Evolutionary conservation across 2,329 filamentous ascomycete species (phyloP), one percentile per base, ranked within the genome.

Genomic region (Cryphonectria radicalis): DNA sequence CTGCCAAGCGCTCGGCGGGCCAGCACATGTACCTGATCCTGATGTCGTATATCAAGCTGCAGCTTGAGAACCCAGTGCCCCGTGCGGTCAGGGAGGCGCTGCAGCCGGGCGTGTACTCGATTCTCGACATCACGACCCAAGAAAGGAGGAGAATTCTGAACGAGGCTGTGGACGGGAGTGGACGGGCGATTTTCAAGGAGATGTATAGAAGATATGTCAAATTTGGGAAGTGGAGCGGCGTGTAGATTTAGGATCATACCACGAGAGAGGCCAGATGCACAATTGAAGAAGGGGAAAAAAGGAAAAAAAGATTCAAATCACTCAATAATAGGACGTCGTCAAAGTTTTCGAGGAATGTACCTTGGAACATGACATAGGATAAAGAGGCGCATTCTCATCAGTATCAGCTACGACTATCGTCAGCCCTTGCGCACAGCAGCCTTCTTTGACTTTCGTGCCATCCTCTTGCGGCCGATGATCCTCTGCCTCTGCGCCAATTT

Each of bases 391-490:
- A n/a, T 17, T 46, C 11, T 46, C 11, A 46, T 40, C 4, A 32
- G 22, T 25, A 63, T 42, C 19, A 57, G n/a, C n/a, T 63, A 28
- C 13, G 37, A n/a, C n/a, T 63, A 17, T 43, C 19, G 40, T 53
- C 67, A 70, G 50, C 67, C 70, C 66, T 69, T 69, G 46, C 69
- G 71, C 11, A 57, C 71, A 13, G 28, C 57, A 46, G 50, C 59
- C 67, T 69, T 72, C 83, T 89, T 90, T 82, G 91, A 92, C 81
- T 92, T 92, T 72, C 94, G 89, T 85, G 92, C 88, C 84, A 92
- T 89, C 74, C 94, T 87, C 85, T 97, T 98, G 81, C 93, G 91
- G 65, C 90, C 91, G 80, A 97, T 97, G 77, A 98, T 93, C 77
- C 90, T 91, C 77, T 94, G 93, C 77, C 88, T 82, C 77, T 88